phyloP scores from a whole-genome alignment of 164 flowering plant genomes.

The Cinnamomum micranthum region DNA sequence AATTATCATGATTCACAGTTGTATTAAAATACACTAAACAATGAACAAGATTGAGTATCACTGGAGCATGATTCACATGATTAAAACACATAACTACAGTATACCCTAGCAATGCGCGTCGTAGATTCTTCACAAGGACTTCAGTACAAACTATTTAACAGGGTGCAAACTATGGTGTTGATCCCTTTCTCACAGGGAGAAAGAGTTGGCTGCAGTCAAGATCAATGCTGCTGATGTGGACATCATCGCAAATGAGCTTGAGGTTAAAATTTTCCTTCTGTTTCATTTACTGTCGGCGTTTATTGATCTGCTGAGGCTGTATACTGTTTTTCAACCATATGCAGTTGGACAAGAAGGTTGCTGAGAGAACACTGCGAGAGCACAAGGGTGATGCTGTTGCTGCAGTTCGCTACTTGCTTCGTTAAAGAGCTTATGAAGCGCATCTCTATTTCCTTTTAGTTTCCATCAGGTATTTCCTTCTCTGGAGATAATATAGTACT shows the following conservation, averaged over 20 bases:
- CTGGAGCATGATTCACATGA: no score
- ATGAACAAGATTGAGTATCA: no score
- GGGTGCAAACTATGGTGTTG: background rate
- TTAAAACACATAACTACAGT: no score
- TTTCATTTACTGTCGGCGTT: no score
- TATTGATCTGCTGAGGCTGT: background rate
- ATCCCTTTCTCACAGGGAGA: constrained; percentile 52
- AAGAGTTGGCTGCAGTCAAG: constrained; percentile 89
- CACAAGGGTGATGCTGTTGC: constrained; percentile 99
- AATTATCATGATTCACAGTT: no score
- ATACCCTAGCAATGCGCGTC: no score
- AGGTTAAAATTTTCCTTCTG: constrained; percentile 39
- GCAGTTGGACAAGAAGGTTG: constrained; percentile 96
- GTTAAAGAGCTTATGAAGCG: constrained; percentile 17
- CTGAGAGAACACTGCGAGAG: constrained; percentile 89
- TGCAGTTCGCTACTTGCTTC: constrained; percentile 75
- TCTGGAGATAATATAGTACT: background rate
- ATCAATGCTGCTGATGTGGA: constrained; percentile 87
- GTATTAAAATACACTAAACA: no score
- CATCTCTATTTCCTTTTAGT: background rate
- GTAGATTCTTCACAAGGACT: no score
- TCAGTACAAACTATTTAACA: no score
- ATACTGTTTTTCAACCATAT: background rate
- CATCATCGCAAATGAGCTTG: constrained; percentile 86
- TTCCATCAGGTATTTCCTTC: background rate